A percentile compares a stretch with the other conserved stretches of the same genome.
phyloP scores from a whole-genome alignment of 805 yeast genomes.

The Candida jianshihensis region DNA sequence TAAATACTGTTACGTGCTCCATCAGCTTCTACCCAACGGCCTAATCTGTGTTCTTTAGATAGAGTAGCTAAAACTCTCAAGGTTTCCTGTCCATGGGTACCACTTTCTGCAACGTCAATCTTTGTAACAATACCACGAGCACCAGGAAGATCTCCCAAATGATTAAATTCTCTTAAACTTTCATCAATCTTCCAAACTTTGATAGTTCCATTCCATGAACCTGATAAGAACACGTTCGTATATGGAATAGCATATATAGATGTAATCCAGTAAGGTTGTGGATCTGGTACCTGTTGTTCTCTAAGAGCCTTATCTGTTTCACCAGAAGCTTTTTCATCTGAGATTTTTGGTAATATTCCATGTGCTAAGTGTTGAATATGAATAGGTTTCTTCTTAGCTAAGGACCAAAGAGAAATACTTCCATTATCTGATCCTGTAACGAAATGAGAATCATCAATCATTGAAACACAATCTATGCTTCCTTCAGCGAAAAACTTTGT shows the following conservation, averaged over 20 bases:
- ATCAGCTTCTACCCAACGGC: constrained; percentile 70
- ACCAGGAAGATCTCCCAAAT: constrained; percentile 47
- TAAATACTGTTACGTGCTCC: constrained; percentile 73
- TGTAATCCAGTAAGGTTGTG: constrained; percentile 83
- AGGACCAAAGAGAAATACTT: constrained; percentile 80
- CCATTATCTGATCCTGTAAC: constrained; percentile 97
- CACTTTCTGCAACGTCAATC: constrained; percentile 49
- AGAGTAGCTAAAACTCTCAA: constrained; percentile 58
- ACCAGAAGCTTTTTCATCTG: constrained; percentile 49
- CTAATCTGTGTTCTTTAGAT: constrained; percentile 81
- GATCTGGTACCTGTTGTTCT: constrained; percentile 51
- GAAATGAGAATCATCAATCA: constrained; percentile 90
- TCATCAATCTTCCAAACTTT: constrained; percentile 72
- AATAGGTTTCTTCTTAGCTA: constrained; percentile 83
- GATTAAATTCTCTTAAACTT: constrained; percentile 52
- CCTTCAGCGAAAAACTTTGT: constrained; percentile 61
- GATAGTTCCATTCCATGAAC: constrained; percentile 80
- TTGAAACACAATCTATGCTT: constrained; percentile 79
- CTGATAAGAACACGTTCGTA: constrained; percentile 76
- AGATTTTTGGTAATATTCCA: constrained; percentile 51
- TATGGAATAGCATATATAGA: constrained; percentile 77
- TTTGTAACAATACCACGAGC: constrained; percentile 67
- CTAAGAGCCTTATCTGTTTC: constrained; percentile 33
- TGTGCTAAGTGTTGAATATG: constrained; percentile 67
- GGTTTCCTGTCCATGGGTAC: constrained; percentile 44